Evolutionary conservation across 169 alveolate species (phyloP).

Genomic region (Theileria annulata): DNA sequence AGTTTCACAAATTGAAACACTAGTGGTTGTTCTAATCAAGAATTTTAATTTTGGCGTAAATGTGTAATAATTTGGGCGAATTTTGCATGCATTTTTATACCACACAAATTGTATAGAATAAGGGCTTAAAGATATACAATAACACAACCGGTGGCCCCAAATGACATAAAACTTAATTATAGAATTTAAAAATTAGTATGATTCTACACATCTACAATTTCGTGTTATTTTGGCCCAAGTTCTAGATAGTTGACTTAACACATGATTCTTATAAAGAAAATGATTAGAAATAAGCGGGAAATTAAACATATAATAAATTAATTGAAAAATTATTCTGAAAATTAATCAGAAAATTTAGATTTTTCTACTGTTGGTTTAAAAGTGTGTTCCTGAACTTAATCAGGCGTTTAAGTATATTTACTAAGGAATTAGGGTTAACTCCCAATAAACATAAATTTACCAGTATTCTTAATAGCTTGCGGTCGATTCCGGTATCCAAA

Average conservation of each 20-base stretch:
- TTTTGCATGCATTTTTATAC: conserved; percentile 26
- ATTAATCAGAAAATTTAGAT: background rate
- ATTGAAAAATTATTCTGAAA: background rate
- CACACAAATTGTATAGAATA: conserved; percentile 12
- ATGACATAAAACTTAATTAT: background rate
- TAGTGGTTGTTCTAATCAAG: background rate
- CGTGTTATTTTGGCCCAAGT: background rate
- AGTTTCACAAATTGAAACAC: background rate
- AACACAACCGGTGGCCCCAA: background rate
- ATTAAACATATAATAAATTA: background rate
- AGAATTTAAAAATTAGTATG: background rate
- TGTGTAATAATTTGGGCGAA: conserved; percentile 5
- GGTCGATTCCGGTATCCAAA: conserved; percentile 70
- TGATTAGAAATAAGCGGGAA: background rate
- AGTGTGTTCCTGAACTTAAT: conserved; percentile 57
- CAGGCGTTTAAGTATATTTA: conserved; percentile 65
- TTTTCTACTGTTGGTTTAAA: background rate
- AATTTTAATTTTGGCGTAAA: background rate
- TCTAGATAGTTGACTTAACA: background rate
- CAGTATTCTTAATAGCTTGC: conserved; percentile 65
- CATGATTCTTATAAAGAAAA: background rate
- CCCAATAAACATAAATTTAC: conserved; percentile 72
- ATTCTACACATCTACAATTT: background rate
- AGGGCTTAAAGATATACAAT: background rate
- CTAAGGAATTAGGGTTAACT: conserved; percentile 69